phyloP scores from a whole-genome alignment of 169 alveolate species.

The Amoebophrya sp. region DNA sequence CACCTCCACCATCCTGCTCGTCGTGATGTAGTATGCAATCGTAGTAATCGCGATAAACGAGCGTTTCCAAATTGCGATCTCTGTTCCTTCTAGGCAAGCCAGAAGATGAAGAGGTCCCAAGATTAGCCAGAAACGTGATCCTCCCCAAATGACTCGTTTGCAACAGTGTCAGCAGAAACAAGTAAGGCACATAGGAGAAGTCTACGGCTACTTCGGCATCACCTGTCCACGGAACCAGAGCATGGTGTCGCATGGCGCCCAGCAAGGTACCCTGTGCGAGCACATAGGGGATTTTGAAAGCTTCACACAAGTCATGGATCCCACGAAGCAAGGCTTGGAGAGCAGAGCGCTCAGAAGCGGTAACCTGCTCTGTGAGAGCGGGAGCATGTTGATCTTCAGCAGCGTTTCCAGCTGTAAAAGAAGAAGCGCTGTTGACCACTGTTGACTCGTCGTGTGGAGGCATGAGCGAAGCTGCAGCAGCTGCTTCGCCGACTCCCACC shows the following conservation, averaged over 20 bases:
- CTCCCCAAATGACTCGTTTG: not conserved
- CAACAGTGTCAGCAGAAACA: not conserved
- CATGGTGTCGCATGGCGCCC: not conserved
- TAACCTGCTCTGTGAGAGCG: not conserved
- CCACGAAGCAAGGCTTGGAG: not conserved
- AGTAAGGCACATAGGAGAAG: not conserved
- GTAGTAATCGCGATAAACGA: not conserved
- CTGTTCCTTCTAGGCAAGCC: too few species aligned
- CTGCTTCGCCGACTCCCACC: not conserved
- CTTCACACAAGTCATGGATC: not conserved
- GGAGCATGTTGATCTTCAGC: not conserved
- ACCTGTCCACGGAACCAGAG: not conserved
- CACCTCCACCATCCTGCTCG: too few species aligned
- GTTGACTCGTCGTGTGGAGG: not conserved
- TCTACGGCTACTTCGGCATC: not conserved
- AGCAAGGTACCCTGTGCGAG: slow-evolving; percentile 2
- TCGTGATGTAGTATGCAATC: not conserved
- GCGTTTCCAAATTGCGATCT: not conserved
- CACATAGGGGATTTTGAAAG: not conserved
- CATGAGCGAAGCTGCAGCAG: not conserved
- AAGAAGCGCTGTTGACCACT: not conserved
- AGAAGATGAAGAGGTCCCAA: too few species aligned
- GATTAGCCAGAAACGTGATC: not conserved
- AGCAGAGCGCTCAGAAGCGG: not conserved
- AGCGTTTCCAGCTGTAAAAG: not conserved